Conservation (phyloP, 352 stramenopile genomes). For the Pythium coloratum region DNA sequence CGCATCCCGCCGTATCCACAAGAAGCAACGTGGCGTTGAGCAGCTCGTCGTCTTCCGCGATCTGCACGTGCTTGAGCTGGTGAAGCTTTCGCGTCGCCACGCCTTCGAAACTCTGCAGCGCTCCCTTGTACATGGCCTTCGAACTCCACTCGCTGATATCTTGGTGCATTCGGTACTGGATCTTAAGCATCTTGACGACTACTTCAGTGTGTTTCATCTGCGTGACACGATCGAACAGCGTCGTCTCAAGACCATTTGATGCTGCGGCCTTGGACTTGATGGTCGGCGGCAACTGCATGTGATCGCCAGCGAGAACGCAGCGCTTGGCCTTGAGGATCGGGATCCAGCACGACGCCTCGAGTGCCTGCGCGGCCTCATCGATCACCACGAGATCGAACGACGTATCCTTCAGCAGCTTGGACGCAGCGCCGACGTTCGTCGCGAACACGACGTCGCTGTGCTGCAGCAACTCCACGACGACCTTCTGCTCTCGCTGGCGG, state of each 20-base stretch:
- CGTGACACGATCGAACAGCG: constrained; percentile 96
- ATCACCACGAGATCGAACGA: constrained; percentile 96
- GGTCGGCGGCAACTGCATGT: constrained; percentile 96
- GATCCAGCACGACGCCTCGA: constrained; percentile 98
- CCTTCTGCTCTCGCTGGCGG: constrained; percentile 89
- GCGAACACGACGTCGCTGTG: constrained; percentile 94
- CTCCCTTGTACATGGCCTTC: constrained; percentile 92
- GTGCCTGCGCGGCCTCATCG: constrained; percentile 95
- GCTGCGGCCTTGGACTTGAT: constrained; percentile 91
- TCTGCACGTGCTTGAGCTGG: constrained; percentile 69
- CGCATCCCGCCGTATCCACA: constrained; percentile 94
- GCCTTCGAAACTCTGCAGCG: constrained; percentile 66
- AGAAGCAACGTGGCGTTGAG: constrained; percentile 84
- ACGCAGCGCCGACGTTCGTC: constrained; percentile 95
- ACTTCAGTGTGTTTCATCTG: constrained; percentile 44
- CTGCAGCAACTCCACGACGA: constrained; percentile 91
- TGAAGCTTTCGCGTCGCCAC: constrained; percentile 82
- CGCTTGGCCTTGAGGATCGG: constrained; percentile 91
- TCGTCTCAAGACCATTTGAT: constrained; percentile 83
- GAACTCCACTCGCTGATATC: constrained; percentile 96
- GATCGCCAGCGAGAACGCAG: constrained; percentile 92
- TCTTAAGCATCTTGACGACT: constrained; percentile 92
- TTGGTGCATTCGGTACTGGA: constrained; percentile 98
- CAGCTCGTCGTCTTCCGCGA: constrained; percentile 58
- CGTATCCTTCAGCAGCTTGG: constrained; percentile 87